These are phyloP conservation scores for Elaeis guineensis DNA, from an alignment of 176 grass and related monocot genomes.

Conservation along the genomic window DNA sequence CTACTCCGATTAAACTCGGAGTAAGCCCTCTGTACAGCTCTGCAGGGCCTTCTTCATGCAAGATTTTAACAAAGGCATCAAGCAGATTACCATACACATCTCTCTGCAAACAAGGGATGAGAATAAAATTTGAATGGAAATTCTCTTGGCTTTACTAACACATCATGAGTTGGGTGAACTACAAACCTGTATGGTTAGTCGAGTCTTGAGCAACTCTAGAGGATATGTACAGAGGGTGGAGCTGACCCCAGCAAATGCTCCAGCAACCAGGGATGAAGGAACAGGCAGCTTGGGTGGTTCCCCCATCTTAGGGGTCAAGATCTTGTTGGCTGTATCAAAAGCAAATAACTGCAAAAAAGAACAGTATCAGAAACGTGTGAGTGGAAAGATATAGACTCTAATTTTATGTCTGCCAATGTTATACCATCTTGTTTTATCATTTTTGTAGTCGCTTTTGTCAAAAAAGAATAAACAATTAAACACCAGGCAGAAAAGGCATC, in stretches of 20 bases:
- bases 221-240: conserved; percentile 87
- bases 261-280: conserved; percentile 56
- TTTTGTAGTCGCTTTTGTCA: too few relatives aligned
- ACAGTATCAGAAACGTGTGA: background rate
- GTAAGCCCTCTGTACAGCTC: conserved; percentile 72
- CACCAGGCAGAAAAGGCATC: too few relatives aligned
- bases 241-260: conserved; percentile 64
- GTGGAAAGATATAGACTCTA: too few relatives aligned
- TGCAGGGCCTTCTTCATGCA: conserved; percentile 39
- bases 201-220: conserved; percentile 76
- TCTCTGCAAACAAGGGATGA: conserved; percentile 39
- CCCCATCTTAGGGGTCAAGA: conserved; percentile 39
- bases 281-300: conserved; percentile 46
- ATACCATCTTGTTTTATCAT: too few relatives aligned
- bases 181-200: conserved; percentile 83
- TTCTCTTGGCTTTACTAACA: conserved; percentile 2
- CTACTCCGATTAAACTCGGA: conserved; percentile 74
- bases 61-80: conserved; percentile 69
- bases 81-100: conserved; percentile 62
- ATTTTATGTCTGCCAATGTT: too few relatives aligned
- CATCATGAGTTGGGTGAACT: background rate
- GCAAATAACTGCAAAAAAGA: conserved; percentile 50
- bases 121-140: background rate
- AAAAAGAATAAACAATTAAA: too few relatives aligned
- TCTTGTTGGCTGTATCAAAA: conserved; percentile 68